These are phyloP conservation scores for Grammothele lineata DNA, from an alignment of 768 basidiomycete genomes.

Conservation along the genomic window DNA sequence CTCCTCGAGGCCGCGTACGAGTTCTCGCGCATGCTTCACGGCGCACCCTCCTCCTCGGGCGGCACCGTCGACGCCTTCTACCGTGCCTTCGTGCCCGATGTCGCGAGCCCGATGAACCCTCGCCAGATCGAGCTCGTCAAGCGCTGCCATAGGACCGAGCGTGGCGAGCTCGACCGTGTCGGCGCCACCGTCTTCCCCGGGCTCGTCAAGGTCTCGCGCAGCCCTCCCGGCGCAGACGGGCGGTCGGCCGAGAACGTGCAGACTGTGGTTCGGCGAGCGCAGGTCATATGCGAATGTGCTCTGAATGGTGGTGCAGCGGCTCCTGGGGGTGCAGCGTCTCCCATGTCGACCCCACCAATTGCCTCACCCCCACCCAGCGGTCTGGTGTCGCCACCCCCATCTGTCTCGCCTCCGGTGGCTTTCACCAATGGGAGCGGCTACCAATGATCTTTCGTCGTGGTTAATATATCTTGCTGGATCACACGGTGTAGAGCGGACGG, in stretches of 20 bases:
- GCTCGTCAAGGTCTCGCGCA: constrained; percentile 71
- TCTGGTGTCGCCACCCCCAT: neutral
- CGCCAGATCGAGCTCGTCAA: constrained; percentile 82
- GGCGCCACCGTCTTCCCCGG: constrained; percentile 88
- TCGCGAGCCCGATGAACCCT: constrained; percentile 70
- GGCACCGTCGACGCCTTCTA: constrained; percentile 69
- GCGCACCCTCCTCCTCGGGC: constrained; percentile 48
- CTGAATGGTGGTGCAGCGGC: constrained; percentile 25
- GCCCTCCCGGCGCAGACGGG: constrained; percentile 31
- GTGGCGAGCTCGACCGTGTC: constrained; percentile 67
- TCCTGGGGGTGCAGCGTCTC: neutral
- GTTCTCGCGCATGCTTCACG: constrained; percentile 86
- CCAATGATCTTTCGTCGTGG: no score
- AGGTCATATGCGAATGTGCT: constrained; percentile 85
- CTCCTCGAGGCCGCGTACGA: constrained; percentile 72
- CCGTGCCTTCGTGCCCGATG: constrained; percentile 81
- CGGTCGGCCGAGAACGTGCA: constrained; percentile 46
- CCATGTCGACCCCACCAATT: no score
- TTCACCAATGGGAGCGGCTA: neutral
- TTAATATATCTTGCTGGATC: neutral
- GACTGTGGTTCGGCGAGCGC: constrained; percentile 77
- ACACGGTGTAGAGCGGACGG: no score
- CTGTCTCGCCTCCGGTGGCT: neutral
- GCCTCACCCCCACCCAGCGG: no score
- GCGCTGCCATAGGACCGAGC: constrained; percentile 72